Percentiles rank a stretch among this genome's conserved stretches.
Evolutionary conservation across 2,329 filamentous ascomycete genomes (phyloP).

Genomic region (Westerdykella ornata): DNA sequence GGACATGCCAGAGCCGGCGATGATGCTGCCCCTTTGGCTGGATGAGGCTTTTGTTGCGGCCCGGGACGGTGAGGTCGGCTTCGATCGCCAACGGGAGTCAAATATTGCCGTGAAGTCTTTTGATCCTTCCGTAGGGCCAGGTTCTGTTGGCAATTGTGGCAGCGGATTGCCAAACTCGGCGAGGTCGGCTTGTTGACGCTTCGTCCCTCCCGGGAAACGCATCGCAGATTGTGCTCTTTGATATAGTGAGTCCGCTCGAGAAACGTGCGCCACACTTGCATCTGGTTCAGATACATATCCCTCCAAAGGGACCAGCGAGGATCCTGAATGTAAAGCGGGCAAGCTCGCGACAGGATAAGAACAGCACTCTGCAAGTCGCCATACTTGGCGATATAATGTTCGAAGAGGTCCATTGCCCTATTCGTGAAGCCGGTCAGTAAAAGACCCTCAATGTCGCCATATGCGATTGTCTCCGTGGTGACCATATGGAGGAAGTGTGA

Average conservation of each 20-base stretch:
- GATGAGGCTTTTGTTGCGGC: constrained; percentile 6
- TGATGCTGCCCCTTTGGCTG: constrained; percentile 22
- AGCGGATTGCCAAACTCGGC: constrained; percentile 67
- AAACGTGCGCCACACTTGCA: constrained; percentile 66
- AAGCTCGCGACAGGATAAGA: constrained; percentile 65
- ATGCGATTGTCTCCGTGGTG: constrained; percentile 53
- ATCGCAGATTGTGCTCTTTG: constrained; percentile 65
- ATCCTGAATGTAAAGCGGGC: constrained; percentile 71
- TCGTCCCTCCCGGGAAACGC: constrained; percentile 55
- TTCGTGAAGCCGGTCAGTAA: constrained; percentile 72
- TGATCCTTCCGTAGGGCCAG: constrained; percentile 41
- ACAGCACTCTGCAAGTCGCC: constrained; percentile 74
- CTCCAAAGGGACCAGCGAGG: constrained; percentile 69
- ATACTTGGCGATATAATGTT: constrained; percentile 67
- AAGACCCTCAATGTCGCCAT: constrained; percentile 70
- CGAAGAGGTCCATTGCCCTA: constrained; percentile 65
- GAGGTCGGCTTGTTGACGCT: constrained; percentile 57
- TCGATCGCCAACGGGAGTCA: constrained; percentile 15
- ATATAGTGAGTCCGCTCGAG: constrained; percentile 71
- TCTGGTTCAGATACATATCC: constrained; percentile 63
- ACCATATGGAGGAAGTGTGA: constrained; percentile 45
- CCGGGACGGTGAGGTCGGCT: constrained; percentile 6
- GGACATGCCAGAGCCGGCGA: constrained; percentile 51
- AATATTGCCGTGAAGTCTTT: constrained; percentile 13
- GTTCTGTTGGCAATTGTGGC: constrained; percentile 62